Percentiles rank a stretch among this genome's conserved stretches.
These are phyloP conservation scores for Kwoniella shandongensis DNA, from an alignment of 768 basidiomycete genomes.

Conservation along the genomic window DNA sequence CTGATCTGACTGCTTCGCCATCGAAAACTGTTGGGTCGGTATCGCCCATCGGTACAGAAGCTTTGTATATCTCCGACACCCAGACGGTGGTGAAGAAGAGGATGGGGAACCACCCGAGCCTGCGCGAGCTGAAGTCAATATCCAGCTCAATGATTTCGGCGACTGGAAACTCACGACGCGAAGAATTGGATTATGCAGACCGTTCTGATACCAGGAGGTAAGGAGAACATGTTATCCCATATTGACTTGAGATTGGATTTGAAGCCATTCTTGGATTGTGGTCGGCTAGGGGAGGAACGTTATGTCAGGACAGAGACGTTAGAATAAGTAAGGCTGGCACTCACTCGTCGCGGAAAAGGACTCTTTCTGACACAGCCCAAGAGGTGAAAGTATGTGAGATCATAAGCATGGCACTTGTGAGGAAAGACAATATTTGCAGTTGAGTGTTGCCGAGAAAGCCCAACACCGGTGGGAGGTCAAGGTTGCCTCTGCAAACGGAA, in stretches of 20 bases:
- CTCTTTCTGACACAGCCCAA: slow-evolving; percentile 61
- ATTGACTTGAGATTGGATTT: slow-evolving; percentile 61
- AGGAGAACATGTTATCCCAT: slow-evolving; percentile 66
- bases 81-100: slow-evolving; percentile 86
- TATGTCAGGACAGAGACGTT: slow-evolving; percentile 22
- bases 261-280: slow-evolving; percentile 48
- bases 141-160: slow-evolving; percentile 27
- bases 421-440: slow-evolving; percentile 73
- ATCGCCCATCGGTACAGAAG: slow-evolving; percentile 50
- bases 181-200: slow-evolving; percentile 65
- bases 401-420: slow-evolving; percentile 70
- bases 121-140: slow-evolving; percentile 78
- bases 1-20: slow-evolving; percentile 72
- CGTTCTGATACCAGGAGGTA: slow-evolving; percentile 73
- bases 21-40: slow-evolving; percentile 56
- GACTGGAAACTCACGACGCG: slow-evolving; percentile 24
- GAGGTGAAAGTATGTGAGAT: slow-evolving; percentile 66
- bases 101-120: slow-evolving; percentile 89
- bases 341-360: slow-evolving; percentile 60
- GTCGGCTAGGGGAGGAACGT: slow-evolving; percentile 27
- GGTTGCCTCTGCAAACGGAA: slow-evolving; percentile 66
- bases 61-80: slow-evolving; percentile 79
- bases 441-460: slow-evolving; percentile 78
- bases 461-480: slow-evolving; percentile 68
- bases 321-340: slow-evolving; percentile 11